Percentiles rank a stretch among this genome's conserved stretches.
Conservation (phyloP, 495 filamentous ascomycete species). For the Tirmania nivea region DNA sequence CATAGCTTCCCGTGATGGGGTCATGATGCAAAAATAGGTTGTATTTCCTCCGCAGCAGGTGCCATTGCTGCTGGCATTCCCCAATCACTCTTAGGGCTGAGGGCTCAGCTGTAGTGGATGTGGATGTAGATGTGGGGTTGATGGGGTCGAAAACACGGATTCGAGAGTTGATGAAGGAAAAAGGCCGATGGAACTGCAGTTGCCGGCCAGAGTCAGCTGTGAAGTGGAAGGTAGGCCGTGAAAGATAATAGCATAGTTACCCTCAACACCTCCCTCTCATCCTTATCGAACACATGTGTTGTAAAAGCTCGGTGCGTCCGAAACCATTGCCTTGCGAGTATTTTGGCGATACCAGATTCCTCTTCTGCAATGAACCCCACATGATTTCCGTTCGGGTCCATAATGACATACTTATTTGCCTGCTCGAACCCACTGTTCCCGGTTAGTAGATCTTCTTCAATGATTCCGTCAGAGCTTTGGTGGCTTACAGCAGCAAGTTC, state of each 20-base stretch:
- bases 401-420: constrained; percentile 49
- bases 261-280: constrained; percentile 40
- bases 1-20: constrained; percentile 6
- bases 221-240: neutral
- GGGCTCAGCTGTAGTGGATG: too few species aligned
- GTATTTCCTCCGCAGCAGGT: constrained; percentile 42
- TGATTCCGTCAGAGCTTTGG: neutral
- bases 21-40: constrained; percentile 38
- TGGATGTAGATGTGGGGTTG: neutral
- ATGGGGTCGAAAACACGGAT: constrained; percentile 44
- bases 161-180: constrained; percentile 42
- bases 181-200: constrained; percentile 42
- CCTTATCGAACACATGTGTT: constrained; percentile 46
- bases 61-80: constrained; percentile 49
- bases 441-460: neutral
- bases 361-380: constrained; percentile 49
- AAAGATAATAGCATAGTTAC: constrained; percentile 20
- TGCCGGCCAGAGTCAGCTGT: too few species aligned
- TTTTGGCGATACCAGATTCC: constrained; percentile 36
- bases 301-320: constrained; percentile 45
- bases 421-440: constrained; percentile 40
- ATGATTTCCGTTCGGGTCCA: constrained; percentile 46
- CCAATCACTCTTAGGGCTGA: constrained; percentile 32
- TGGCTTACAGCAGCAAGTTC: constrained; percentile 39
- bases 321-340: constrained; percentile 41